Evolutionary conservation across 257 asterid genomes (phyloP), one percentile per base, ranked within the genome.

Genomic region (Solanum microdontum): DNA sequence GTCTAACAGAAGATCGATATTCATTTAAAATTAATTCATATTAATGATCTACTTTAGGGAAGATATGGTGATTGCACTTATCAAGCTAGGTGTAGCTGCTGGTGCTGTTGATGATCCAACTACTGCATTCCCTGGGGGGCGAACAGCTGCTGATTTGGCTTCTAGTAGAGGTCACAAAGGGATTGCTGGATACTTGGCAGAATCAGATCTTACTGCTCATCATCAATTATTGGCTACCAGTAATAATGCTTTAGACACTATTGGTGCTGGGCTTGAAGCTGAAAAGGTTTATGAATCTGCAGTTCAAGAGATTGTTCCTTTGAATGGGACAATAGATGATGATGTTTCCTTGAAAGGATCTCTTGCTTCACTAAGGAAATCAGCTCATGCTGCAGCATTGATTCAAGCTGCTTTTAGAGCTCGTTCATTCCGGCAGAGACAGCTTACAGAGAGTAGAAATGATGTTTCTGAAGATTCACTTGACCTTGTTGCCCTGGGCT

Each of bases 91-190:
- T 77, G 79, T 87, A 60, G 86, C 86, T 75, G 86, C 68, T 89
- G 86, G 91, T 87, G 91, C 91, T 26, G 88, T 89, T 26, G 89
- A 87, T 84, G 89, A 89, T 72, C 89, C 91, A 72, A 89, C 88
- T 48, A 23, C 90, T 33, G 88, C 88, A 48, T 86, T 51, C 68
- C 88, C 88, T 70, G 88, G 88, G 76, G 90, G 89, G n/a, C 91
- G 9, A 62, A 89, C 85, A 73, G 89, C 91, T 70, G 89, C 91
- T 70, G 91, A 89, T 89, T 82, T 89, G 86, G 90, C 90, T 64
- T 89, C 86, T 58, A 80, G 66, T 69, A 66, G 87, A 85, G 89
- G 90, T 39, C 72, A 85, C 62, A 88, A 62, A 86, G 91, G 91
- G 74, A 88, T 90, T 70, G 88, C 91, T 88, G 91, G 90, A 23